Base-by-base conservation (phyloP, 2,329 filamentous ascomycete genomes). In the Fusarium haematococcum region DNA sequence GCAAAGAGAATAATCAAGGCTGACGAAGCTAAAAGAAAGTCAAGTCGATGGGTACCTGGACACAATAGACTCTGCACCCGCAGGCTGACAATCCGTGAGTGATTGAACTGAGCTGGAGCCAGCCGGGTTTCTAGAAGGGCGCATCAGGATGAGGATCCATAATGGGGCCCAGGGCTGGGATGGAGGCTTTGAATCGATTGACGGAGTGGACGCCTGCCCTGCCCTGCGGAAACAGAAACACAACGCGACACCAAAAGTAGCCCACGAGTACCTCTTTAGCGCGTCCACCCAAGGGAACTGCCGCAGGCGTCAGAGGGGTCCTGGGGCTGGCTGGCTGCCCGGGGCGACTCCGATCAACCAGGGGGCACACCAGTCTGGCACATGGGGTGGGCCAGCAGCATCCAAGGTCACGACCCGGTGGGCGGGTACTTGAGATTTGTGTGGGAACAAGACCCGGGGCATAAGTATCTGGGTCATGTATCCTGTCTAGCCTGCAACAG, bases 61-160 rank as follows among this genome's bases (percentile, higher is more conserved):
- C 30, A 69, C 68, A 63, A 56, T 20, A 56, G 20, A 37, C 30
- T 25, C 23, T 62, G 37, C 23, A 64, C 62, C n/a, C 43, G 18
- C n/a, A 57, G 37, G 23, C 59, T 70, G 59, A 69, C 30, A 43
- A 20, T 20, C 30, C 60, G 48, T 62, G 56, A 64, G 37, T 54
- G 68, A 67, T n/a, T 62, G 43, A 52, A 23, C 16, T 23, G 41
- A 30, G 30, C 54, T 48, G 41, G 57, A 65, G 37, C 18, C 30
- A 71, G 32, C 37, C 41, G 48, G 68, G 45, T 73, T 75, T 74
- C 72, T 74, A 74, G 72, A 75, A 75, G 65, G 60, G 63, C 33
- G 52, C 33, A 41, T 41, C n/a, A 41, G 59, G 58, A 65, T 63
- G 63, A 61, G 57, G 41, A 45, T 45, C 41, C 41, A 45, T 45